Evolutionary conservation across 164 flowering plant species (phyloP), one percentile per base, ranked within the genome.

Genomic region (Taxillus chinensis): DNA sequence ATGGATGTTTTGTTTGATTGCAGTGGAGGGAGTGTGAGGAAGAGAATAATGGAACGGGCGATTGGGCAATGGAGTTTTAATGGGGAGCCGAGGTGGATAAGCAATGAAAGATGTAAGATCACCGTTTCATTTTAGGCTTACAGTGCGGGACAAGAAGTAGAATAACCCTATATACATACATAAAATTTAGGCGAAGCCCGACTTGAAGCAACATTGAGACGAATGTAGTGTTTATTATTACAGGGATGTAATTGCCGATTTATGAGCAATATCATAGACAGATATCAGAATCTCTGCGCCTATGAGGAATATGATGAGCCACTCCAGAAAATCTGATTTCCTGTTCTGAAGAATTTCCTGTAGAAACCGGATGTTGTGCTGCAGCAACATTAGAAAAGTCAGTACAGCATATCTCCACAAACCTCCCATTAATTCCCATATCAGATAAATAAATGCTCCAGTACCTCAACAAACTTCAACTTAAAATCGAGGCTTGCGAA

Each of bases 401-500:
- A 43, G 46, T 43, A 43, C 2, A 9, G 0, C 10, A 9, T 43
- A 6, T 6, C 10, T 43, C 46, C 10, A 6, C 46, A 6, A 6
- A 9, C 46, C 0, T 6, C 7, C 46, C 10, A 43, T 43, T 1
- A 43, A 43, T 43, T 43, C 46, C 7, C 10, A 43, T 48, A 48
- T n/a, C 58, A n/a, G 12, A 55, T 8, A 17, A 7, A 11, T 4
- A 17, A 62, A 59, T 40, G 55, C 2, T 2, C 27, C 27, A 27
- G 3, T 83, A 92, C 98, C 98, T 89, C 96, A 27, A 92, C 98
- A 77, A 90, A 89, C 72, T 92, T 92, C 80, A 92, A 68, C 70
- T 92, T 92, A 62, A 87, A 87, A 75, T 89, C 98, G 65, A 92
- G 93, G 73, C 89, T 89, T 11, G 89, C 90, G 71, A 92, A 92